Evolutionary conservation across 176 grass and related monocot genomes (phyloP).

Genomic region (Dendrocalamus sinicus): DNA sequence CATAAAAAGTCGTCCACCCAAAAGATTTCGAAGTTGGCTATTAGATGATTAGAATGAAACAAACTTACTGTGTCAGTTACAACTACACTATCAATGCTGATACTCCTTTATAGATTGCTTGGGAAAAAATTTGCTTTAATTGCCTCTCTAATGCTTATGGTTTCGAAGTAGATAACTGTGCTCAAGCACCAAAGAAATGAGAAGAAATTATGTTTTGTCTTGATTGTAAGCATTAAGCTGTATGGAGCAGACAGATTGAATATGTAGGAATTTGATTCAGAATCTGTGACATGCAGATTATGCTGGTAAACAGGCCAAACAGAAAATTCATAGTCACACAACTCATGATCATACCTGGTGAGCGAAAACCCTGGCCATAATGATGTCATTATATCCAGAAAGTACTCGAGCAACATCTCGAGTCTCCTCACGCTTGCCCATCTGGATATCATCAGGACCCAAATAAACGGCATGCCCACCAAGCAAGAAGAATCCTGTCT

Average conservation of each 20-base stretch:
- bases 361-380: conserved; percentile 93
- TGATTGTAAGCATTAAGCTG: not conserved
- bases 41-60: conserved; percentile 39
- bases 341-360: conserved; percentile 69
- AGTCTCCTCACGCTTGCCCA: conserved; percentile 97
- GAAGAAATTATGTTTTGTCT: not conserved
- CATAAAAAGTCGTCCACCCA: not conserved
- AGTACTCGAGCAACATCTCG: conserved; percentile 94
- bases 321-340: not conserved
- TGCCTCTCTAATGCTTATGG: not conserved
- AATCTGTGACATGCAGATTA: not conserved
- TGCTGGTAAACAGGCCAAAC: not conserved
- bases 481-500: conserved; percentile 93
- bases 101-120: not conserved
- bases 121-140: conserved; percentile 15
- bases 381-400: conserved; percentile 89
- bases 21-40: conserved; percentile 5
- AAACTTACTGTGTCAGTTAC: conserved; percentile 5
- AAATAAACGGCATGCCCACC: conserved; percentile 94
- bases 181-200: conserved; percentile 1
- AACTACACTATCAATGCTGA: not conserved
- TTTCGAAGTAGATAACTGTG: conserved; percentile 8
- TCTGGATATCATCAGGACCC: conserved; percentile 96
- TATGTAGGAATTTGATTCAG: conserved; percentile 1
- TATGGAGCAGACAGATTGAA: not conserved